A percentile compares a stretch with the other conserved stretches of the same genome.
These are phyloP conservation scores for Zymoseptoria pseudotritici DNA, from an alignment of 2,329 filamentous ascomycete genomes.

Conservation along the genomic window DNA sequence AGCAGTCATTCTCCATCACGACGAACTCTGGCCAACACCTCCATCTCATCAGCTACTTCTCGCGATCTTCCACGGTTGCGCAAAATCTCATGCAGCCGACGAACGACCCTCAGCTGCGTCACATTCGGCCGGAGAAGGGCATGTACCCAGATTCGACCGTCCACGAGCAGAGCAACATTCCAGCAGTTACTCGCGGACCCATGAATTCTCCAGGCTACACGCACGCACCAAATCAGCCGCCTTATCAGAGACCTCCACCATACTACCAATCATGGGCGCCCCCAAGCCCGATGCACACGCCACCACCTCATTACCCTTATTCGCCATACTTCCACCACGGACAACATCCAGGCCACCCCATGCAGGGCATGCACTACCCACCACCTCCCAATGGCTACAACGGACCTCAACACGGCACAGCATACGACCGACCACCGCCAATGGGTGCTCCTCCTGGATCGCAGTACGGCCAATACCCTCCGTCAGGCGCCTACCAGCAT, in stretches of 20 bases:
- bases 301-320: conserved; percentile 29
- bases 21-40: conserved; percentile 84
- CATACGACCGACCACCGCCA: conserved; percentile 35
- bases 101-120: conserved; percentile 68
- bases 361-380: conserved; percentile 29
- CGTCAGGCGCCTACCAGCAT: conserved; percentile 10
- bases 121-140: conserved; percentile 81
- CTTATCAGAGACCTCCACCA: conserved; percentile 34
- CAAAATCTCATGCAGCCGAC: conserved; percentile 73
- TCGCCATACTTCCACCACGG: conserved; percentile 28
- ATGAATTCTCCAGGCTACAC: conserved; percentile 53
- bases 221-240: conserved; percentile 42
- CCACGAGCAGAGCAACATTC: conserved; percentile 72
- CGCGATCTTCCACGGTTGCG: conserved; percentile 65
- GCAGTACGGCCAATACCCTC: conserved; percentile 26
- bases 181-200: conserved; percentile 70
- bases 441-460: conserved; percentile 27
- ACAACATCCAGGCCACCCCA: conserved; percentile 19
- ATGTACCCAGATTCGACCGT: conserved; percentile 97
- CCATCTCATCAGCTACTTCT: conserved; percentile 96
- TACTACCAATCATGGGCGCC: conserved; percentile 35
- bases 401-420: conserved; percentile 20
- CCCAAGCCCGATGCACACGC: conserved; percentile 37
- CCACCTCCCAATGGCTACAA: conserved; percentile 22
- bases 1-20: conserved; percentile 98